Percentiles rank a stretch among this genome's conserved stretches.
These are phyloP conservation scores for Tetrapisispora arboricola DNA, from an alignment of 805 yeast species.

Conservation along the genomic window DNA sequence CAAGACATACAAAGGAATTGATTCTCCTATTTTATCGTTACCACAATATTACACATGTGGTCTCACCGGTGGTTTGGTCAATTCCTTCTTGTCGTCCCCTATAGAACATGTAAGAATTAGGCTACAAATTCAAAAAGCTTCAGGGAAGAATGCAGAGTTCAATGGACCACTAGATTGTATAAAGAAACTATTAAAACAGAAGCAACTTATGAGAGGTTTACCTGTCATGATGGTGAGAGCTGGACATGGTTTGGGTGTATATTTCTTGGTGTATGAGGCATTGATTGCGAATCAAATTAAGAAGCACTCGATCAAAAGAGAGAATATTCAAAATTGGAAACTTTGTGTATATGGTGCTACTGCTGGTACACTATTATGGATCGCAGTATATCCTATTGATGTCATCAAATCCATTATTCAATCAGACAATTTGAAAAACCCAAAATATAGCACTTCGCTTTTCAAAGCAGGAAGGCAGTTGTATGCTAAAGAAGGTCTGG, in stretches of 20 bases:
- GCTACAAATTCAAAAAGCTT: slow-evolving; percentile 57
- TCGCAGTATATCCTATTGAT: slow-evolving; percentile 76
- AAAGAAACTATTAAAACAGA: slow-evolving; percentile 40
- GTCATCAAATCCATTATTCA: slow-evolving; percentile 86
- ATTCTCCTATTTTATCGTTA: slow-evolving; percentile 31
- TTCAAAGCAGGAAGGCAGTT: slow-evolving; percentile 50
- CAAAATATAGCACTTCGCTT: slow-evolving; percentile 25
- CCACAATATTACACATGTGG: slow-evolving; percentile 79
- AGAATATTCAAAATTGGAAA: slow-evolving; percentile 77
- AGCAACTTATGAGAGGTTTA: slow-evolving; percentile 72
- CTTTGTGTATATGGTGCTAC: slow-evolving; percentile 81
- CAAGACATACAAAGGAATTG: slow-evolving; percentile 18
- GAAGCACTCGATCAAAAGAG: slow-evolving; percentile 37
- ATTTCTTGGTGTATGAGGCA: slow-evolving; percentile 85
- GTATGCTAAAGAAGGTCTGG: slow-evolving; percentile 47
- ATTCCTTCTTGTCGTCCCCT: slow-evolving; percentile 83
- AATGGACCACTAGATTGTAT: slow-evolving; percentile 39
- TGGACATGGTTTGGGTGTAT: slow-evolving; percentile 77
- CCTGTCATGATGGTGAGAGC: slow-evolving; percentile 78
- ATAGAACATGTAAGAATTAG: slow-evolving; percentile 92
- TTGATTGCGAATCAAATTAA: slow-evolving; percentile 47
- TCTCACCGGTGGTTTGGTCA: slow-evolving; percentile 86
- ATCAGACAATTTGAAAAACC: slow-evolving; percentile 33
- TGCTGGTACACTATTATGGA: slow-evolving; percentile 87
- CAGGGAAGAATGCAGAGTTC: slow-evolving; percentile 34